Evolutionary conservation across 768 basidiomycete species (phyloP), one percentile per base, ranked within the genome.

Genomic region (Russula ochroleuca): DNA sequence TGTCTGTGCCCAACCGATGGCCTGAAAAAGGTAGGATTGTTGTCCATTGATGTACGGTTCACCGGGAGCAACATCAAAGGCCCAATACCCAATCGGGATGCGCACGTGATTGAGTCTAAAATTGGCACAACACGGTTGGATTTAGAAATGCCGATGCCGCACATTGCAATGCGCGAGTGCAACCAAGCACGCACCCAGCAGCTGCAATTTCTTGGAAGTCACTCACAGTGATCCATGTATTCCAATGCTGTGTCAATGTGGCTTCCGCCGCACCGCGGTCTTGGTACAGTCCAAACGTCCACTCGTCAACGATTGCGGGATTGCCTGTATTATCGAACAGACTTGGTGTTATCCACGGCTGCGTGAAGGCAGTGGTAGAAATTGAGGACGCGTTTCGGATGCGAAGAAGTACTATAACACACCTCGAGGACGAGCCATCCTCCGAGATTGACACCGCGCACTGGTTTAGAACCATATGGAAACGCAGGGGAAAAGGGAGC

Each of bases 81-180:
- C 92, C 91, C 91, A 95, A 73, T 90, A 96, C 14, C 92, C 94
- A 49, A 95, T 90, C 15, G 92, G 91, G 41, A 93, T 70, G 51
- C 91, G 84, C 61, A 93, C 87, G 73, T 92, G 90, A 70, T 92
- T 93, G 58, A 92, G 77, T 17, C 90, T 89, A 70, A n/a, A 41
- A 60, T 59, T 31, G 60, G 47, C 33, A 33, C 38, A 51, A 50
- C 51, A 23, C 41, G 19, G 33, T 57, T 28, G 17, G 13, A 48
- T 23, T 48, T 10, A 5, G n/a, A 47, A 28, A 28, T 28, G 28
- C 28, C 21, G 33, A 31, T 6, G 6, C 31, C 14, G 17, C n/a
- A 33, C 31, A 10, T 33, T 9, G 15, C 7, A n/a, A n/a, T n/a
- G n/a, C n/a, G n/a, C n/a, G n/a, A n/a, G 2, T 19, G 28, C 28